Evolutionary conservation across 2,329 filamentous ascomycete species (phyloP).

Genomic region (Trichoderma koningii): DNA sequence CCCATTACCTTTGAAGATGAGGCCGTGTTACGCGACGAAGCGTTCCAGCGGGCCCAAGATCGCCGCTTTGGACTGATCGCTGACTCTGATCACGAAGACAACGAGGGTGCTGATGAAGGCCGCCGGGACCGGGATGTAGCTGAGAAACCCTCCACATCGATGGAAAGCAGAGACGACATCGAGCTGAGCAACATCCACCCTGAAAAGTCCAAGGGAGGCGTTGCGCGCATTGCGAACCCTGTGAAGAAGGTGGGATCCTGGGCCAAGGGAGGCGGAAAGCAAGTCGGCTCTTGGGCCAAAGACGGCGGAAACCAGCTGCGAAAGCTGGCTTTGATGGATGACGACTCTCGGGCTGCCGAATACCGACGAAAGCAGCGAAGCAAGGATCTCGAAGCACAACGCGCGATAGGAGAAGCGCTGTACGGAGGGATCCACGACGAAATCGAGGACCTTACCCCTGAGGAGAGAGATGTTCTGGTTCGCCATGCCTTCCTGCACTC

Average conservation of each 20-base stretch:
- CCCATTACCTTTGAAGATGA: conserved; percentile 96
- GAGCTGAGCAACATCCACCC: conserved; percentile 46
- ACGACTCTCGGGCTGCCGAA: conserved; percentile 46
- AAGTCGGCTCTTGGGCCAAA: conserved; percentile 42
- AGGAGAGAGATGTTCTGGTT: conserved; percentile 82
- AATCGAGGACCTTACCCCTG: conserved; percentile 88
- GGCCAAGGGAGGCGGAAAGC: conserved; percentile 42
- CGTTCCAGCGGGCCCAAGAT: conserved; percentile 79
- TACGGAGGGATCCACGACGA: conserved; percentile 89
- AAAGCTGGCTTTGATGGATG: conserved; percentile 43
- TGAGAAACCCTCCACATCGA: conserved; percentile 34
- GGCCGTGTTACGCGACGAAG: conserved; percentile 85
- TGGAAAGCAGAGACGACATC: conserved; percentile 42
- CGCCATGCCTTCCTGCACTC: conserved; percentile 88
- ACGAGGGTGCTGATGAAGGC: conserved; percentile 46
- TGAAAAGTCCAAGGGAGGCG: conserved; percentile 26
- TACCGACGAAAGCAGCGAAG: conserved; percentile 53
- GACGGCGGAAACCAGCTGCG: conserved; percentile 53
- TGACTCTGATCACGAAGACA: conserved; percentile 53
- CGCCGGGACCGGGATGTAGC: background rate
- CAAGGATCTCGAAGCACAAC: conserved; percentile 71
- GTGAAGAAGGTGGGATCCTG: conserved; percentile 51
- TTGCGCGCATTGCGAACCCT: conserved; percentile 45
- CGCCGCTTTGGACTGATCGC: conserved; percentile 64
- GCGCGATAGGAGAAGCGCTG: conserved; percentile 73